Conservation (phyloP, 2,329 filamentous ascomycete species). For the Mariannaea sp. region DNA sequence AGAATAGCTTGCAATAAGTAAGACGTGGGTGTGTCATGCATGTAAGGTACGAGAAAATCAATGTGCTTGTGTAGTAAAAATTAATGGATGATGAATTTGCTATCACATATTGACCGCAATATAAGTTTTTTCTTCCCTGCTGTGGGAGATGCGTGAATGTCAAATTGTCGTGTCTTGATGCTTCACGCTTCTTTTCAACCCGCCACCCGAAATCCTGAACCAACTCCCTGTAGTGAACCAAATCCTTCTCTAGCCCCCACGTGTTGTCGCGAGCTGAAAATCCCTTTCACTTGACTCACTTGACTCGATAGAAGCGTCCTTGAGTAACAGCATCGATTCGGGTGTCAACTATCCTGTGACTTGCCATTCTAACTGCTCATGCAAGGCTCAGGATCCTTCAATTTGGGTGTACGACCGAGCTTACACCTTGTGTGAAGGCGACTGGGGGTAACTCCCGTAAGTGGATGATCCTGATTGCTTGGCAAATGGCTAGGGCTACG, state of each 20-base stretch:
- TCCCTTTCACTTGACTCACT: slow-evolving; percentile 64
- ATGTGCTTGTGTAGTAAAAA: no score
- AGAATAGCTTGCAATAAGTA: slow-evolving; percentile 18
- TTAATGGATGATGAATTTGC: neutral
- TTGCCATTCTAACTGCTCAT: slow-evolving; percentile 46
- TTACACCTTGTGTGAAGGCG: neutral
- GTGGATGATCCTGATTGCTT: neutral
- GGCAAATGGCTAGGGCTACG: slow-evolving; percentile 10
- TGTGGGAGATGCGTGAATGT: no score
- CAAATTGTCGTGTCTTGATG: neutral
- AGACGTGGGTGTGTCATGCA: neutral
- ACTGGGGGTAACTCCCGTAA: neutral
- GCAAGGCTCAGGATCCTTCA: slow-evolving; percentile 17
- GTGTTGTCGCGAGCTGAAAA: slow-evolving; percentile 52
- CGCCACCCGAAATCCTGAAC: slow-evolving; percentile 45
- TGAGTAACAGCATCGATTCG: slow-evolving; percentile 45
- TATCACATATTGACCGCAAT: no score
- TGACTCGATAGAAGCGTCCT: slow-evolving; percentile 53
- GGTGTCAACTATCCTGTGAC: slow-evolving; percentile 53
- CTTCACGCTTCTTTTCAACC: slow-evolving; percentile 10
- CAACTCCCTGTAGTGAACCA: slow-evolving; percentile 46
- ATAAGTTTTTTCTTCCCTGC: no score
- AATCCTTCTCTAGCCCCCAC: slow-evolving; percentile 57
- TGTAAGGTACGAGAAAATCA: neutral
- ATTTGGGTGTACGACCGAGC: slow-evolving; percentile 19